Conservation (phyloP, 495 filamentous ascomycete genomes). For the Aspergillus heteromorphus region DNA sequence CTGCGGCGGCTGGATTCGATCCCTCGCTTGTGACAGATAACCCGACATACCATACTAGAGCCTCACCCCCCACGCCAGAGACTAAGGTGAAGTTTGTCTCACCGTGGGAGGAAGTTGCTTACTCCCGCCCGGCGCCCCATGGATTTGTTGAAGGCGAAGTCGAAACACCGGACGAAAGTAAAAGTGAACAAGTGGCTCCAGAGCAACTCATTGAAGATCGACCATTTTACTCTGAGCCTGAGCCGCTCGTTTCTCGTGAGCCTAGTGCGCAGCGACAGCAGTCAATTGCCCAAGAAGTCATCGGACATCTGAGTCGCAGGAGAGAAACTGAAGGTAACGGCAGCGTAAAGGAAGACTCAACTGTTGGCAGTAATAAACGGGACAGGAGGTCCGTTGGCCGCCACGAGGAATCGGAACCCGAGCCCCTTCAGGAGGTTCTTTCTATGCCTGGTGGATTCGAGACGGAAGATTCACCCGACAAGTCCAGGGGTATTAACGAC, state of each 20-base stretch:
- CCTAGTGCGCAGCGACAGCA: conserved; percentile 4
- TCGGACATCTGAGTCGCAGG: conserved; percentile 23
- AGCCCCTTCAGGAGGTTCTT: conserved; percentile 23
- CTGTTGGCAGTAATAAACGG: neutral
- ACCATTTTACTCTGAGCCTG: conserved; percentile 20
- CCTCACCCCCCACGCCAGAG: conserved; percentile 59
- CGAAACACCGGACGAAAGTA: conserved; percentile 15
- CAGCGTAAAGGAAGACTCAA: neutral
- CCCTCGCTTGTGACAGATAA: conserved; percentile 66
- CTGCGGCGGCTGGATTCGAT: conserved; percentile 64
- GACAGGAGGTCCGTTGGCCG: neutral
- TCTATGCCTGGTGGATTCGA: conserved; percentile 43
- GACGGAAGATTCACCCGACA: conserved; percentile 13
- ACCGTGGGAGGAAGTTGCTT: conserved; percentile 37
- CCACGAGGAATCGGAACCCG: conserved; percentile 11
- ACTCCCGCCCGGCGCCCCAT: conserved; percentile 29
- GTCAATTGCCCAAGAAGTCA: conserved; percentile 28
- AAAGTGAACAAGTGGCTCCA: conserved; percentile 1
- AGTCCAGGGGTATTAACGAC: conserved; percentile 4
- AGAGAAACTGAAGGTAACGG: conserved; percentile 3
- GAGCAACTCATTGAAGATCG: conserved; percentile 17
- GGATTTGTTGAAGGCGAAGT: conserved; percentile 33
- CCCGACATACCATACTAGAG: conserved; percentile 54
- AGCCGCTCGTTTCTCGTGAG: conserved; percentile 9
- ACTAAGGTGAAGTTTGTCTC: conserved; percentile 38